Percentiles rank a stretch among this genome's conserved stretches.
These are phyloP conservation scores for Scheffersomyces segobiensis DNA, from an alignment of 1,139 yeast genomes.

Conservation along the genomic window DNA sequence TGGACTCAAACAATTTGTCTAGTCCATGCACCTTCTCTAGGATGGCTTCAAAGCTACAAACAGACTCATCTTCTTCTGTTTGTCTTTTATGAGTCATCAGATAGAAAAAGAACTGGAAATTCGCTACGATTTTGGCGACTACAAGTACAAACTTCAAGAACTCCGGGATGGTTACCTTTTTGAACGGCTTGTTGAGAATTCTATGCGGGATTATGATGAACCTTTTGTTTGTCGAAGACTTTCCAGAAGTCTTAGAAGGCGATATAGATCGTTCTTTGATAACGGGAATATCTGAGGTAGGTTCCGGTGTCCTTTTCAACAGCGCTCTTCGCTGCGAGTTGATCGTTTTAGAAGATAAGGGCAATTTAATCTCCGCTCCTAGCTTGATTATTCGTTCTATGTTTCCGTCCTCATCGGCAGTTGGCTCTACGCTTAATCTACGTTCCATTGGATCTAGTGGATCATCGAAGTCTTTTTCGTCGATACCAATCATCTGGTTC, in stretches of 20 bases:
- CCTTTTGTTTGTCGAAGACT: slow-evolving; percentile 16
- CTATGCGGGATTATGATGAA: slow-evolving; percentile 45
- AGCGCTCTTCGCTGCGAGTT: slow-evolving; percentile 35
- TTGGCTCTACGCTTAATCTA: slow-evolving; percentile 2
- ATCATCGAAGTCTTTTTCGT: slow-evolving; percentile 15
- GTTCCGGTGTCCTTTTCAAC: slow-evolving; percentile 2
- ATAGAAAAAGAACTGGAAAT: slow-evolving; percentile 34
- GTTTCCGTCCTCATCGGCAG: slow-evolving; percentile 6
- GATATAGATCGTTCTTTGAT: slow-evolving; percentile 3
- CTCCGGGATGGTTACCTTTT: slow-evolving; percentile 39
- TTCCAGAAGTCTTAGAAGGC: slow-evolving; percentile 1
- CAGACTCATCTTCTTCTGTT: slow-evolving; percentile 10
- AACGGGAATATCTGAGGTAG: slow-evolving; percentile 2
- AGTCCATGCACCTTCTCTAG: slow-evolving; percentile 14
- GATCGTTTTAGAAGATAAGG: slow-evolving; percentile 44
- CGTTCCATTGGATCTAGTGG: slow-evolving; percentile 10
- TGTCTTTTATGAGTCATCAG: neutral
- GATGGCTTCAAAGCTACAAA: slow-evolving; percentile 25
- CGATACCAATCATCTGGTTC: slow-evolving; percentile 24
- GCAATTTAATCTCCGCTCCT: slow-evolving; percentile 39
- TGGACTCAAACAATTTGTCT: neutral
- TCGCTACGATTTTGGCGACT: slow-evolving; percentile 38
- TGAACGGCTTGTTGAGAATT: slow-evolving; percentile 43
- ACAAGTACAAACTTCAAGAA: slow-evolving; percentile 38
- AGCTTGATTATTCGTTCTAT: slow-evolving; percentile 35